These are phyloP conservation scores for Schoenoplectus tabernaemontani DNA, from an alignment of 202 grass and related monocot species.

Conservation along the genomic window DNA sequence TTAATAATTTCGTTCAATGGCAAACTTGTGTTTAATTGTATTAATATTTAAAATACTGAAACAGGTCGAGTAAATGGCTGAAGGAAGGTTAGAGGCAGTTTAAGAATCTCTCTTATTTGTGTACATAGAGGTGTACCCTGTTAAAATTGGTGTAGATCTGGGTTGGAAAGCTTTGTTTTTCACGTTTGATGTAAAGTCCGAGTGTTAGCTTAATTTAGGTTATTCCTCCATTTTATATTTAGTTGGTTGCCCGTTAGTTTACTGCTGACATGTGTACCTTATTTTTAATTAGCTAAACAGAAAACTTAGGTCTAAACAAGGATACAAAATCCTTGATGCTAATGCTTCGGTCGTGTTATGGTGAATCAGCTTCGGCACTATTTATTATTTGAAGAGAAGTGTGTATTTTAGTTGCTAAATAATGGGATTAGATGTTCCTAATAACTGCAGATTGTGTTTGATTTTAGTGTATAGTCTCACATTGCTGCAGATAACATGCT, in stretches of 20 bases:
- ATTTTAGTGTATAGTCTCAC: neutral
- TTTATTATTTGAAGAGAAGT: slow-evolving; percentile 5
- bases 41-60: slow-evolving; percentile 17
- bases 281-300: slow-evolving; percentile 19
- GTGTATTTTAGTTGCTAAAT: slow-evolving; percentile 18
- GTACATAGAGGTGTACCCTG: slow-evolving; percentile 18
- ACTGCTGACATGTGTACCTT: slow-evolving; percentile 24
- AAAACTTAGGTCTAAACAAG: slow-evolving; percentile 17
- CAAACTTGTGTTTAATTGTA: slow-evolving; percentile 14
- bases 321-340: slow-evolving; percentile 1
- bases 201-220: slow-evolving; percentile 21
- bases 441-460: neutral
- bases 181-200: slow-evolving; percentile 16
- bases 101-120: slow-evolving; percentile 4
- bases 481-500: neutral
- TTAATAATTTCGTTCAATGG: slow-evolving; percentile 4
- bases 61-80: slow-evolving; percentile 49
- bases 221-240: slow-evolving; percentile 15
- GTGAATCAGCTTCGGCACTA: neutral
- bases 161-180: slow-evolving; percentile 27
- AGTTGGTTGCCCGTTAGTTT: neutral
- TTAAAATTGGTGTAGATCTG: slow-evolving; percentile 25
- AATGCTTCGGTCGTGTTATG: slow-evolving; percentile 5
- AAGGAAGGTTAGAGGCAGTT: slow-evolving; percentile 22
- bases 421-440: slow-evolving; percentile 7